phyloP scores from a whole-genome alignment of 2,329 filamentous ascomycete species.

The Anisogramma anomala region DNA sequence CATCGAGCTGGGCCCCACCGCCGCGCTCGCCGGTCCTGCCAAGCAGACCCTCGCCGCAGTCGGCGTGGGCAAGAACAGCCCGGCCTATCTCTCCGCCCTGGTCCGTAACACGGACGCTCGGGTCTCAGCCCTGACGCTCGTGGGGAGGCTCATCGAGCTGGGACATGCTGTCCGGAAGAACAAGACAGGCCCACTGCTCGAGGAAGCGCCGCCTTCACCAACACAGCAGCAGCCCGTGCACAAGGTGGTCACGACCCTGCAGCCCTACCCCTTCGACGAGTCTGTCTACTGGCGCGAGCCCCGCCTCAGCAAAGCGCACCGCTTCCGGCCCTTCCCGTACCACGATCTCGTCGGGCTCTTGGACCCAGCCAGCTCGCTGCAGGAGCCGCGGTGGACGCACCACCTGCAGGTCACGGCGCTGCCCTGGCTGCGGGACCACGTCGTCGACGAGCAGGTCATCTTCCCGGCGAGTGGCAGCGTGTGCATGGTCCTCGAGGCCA shows the following conservation, averaged over 20 bases:
- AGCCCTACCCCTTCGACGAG: slow-evolving; percentile 36
- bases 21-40: slow-evolving; percentile 21
- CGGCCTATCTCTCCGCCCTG: slow-evolving; percentile 21
- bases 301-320: slow-evolving; percentile 23
- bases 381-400: slow-evolving; percentile 25
- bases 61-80: slow-evolving; percentile 15
- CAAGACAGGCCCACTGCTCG: slow-evolving; percentile 7
- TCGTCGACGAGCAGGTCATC: slow-evolving; percentile 21
- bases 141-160: neutral
- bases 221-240: too few relatives aligned
- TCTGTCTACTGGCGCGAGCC: slow-evolving; percentile 33
- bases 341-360: slow-evolving; percentile 30
- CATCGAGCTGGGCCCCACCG: slow-evolving; percentile 18
- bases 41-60: slow-evolving; percentile 20
- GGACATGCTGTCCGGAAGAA: too few relatives aligned
- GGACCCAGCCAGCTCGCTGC: slow-evolving; percentile 21
- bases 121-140: slow-evolving; percentile 4
- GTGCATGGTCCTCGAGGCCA: slow-evolving; percentile 28
- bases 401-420: slow-evolving; percentile 18
- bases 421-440: slow-evolving; percentile 9
- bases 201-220: neutral
- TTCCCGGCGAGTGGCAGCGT: slow-evolving; percentile 34
- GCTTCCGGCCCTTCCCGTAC: slow-evolving; percentile 23
- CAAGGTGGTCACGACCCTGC: too few relatives aligned
- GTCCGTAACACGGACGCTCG: slow-evolving; percentile 17